Evolutionary conservation across 2,329 filamentous ascomycete species (phyloP).

Genomic region (Chalaropsis ovoidea): DNA sequence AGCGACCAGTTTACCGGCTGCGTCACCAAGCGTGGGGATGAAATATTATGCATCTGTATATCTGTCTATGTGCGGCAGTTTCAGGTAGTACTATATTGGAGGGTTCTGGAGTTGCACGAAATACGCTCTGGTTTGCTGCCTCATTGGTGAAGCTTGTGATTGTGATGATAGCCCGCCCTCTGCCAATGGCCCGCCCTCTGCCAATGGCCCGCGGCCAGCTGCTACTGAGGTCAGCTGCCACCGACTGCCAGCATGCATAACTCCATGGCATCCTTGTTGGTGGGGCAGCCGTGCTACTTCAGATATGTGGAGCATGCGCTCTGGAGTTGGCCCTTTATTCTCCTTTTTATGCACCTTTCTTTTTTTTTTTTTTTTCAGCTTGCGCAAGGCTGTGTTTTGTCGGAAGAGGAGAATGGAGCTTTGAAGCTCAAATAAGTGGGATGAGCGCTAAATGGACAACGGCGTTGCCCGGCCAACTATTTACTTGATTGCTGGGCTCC

Average conservation of each 20-base stretch:
- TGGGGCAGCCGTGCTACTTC: slow-evolving; percentile 13
- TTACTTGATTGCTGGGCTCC: slow-evolving; percentile 19
- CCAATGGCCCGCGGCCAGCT: neutral
- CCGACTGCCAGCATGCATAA: slow-evolving; percentile 19
- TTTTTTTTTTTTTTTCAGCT: neutral
- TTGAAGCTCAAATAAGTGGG: slow-evolving; percentile 7
- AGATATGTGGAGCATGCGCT: slow-evolving; percentile 2
- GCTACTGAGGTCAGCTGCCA: neutral
- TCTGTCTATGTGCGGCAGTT: too few species aligned
- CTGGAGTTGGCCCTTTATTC: neutral
- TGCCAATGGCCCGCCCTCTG: too few species aligned
- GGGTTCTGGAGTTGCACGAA: too few species aligned
- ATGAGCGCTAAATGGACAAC: slow-evolving; percentile 16
- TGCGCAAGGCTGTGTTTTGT: slow-evolving; percentile 11
- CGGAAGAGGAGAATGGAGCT: neutral
- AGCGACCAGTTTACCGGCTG: too few species aligned
- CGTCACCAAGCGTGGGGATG: too few species aligned
- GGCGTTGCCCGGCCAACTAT: slow-evolving; percentile 19
- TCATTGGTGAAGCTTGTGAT: too few species aligned
- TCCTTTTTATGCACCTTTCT: neutral
- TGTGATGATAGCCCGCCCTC: too few species aligned
- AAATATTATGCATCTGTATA: too few species aligned
- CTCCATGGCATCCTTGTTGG: slow-evolving; percentile 23
- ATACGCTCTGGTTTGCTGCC: too few species aligned
- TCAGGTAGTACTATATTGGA: too few species aligned